A percentile compares a stretch with the other conserved stretches of the same genome.
These are phyloP conservation scores for Ricinus communis DNA, from an alignment of 345 rosid genomes.

Conservation along the genomic window DNA sequence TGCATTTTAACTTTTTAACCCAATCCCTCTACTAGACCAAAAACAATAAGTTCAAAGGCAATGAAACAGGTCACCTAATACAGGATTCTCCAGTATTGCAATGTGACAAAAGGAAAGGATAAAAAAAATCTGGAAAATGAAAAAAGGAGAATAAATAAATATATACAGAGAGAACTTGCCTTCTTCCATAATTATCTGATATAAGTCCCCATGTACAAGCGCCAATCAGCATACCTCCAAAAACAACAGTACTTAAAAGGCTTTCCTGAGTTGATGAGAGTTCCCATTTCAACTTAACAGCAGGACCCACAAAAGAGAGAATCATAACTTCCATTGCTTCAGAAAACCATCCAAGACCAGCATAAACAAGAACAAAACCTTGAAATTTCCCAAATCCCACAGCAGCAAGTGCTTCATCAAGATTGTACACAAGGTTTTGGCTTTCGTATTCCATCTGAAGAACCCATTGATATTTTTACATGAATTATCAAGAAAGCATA, in stretches of 20 bases:
- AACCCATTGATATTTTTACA: neutral
- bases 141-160: neutral
- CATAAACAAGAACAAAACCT: conserved; percentile 35
- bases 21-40: no score
- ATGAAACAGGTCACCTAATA: neutral
- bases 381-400: conserved; percentile 47
- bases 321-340: conserved; percentile 59
- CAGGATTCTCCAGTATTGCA: neutral
- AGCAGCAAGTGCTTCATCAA: conserved; percentile 41
- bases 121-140: neutral
- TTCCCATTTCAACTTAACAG: conserved; percentile 42
- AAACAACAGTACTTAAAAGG: conserved; percentile 37
- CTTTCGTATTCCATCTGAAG: conserved; percentile 1
- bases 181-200: conserved; percentile 45
- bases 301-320: conserved; percentile 48
- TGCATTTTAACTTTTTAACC: no score
- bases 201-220: conserved; percentile 49
- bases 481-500: neutral
- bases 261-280: conserved; percentile 42
- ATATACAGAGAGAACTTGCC: conserved; percentile 16
- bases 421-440: conserved; percentile 21
- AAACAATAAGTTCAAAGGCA: neutral
- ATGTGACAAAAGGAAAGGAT: neutral
- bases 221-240: conserved; percentile 48
- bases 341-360: conserved; percentile 48